Percentiles rank a stretch among this genome's conserved stretches.
phyloP scores from a whole-genome alignment of 306 rosid species.

The Spatholobus suberectus region DNA sequence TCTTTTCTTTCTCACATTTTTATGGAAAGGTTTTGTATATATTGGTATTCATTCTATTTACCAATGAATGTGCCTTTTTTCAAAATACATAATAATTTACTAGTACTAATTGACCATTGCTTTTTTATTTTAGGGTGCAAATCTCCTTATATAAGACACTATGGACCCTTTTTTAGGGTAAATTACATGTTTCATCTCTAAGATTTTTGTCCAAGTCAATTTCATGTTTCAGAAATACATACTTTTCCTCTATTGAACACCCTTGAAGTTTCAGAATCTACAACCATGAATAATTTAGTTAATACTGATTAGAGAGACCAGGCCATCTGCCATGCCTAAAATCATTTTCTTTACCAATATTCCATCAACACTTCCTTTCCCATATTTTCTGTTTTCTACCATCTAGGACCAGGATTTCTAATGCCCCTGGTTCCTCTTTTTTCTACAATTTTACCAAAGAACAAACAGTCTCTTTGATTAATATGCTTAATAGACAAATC shows the following conservation, averaged over 20 bases:
- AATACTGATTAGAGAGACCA: not conserved
- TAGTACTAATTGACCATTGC: not conserved
- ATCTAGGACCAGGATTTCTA: not conserved
- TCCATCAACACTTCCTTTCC: not conserved
- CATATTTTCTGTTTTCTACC: not conserved
- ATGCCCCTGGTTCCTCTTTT: not conserved
- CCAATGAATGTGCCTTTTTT: not conserved
- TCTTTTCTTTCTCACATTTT: not conserved
- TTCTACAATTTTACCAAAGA: not conserved
- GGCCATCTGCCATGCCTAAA: not conserved
- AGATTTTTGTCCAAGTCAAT: not conserved
- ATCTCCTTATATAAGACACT: not conserved
- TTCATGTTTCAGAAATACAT: not conserved
- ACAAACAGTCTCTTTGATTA: slow-evolving; percentile 3
- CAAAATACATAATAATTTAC: not conserved
- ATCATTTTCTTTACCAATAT: not conserved
- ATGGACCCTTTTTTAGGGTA: not conserved
- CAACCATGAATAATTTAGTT: not conserved
- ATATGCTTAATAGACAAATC: not conserved
- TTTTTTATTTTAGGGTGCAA: not conserved
- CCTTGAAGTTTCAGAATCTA: slow-evolving; percentile 6
- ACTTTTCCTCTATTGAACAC: not conserved
- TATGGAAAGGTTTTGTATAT: not conserved
- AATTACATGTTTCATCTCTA: not conserved
- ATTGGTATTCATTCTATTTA: not conserved